Evolutionary conservation across 2,329 filamentous ascomycete species (phyloP).

Genomic region (Penicillium sp.): DNA sequence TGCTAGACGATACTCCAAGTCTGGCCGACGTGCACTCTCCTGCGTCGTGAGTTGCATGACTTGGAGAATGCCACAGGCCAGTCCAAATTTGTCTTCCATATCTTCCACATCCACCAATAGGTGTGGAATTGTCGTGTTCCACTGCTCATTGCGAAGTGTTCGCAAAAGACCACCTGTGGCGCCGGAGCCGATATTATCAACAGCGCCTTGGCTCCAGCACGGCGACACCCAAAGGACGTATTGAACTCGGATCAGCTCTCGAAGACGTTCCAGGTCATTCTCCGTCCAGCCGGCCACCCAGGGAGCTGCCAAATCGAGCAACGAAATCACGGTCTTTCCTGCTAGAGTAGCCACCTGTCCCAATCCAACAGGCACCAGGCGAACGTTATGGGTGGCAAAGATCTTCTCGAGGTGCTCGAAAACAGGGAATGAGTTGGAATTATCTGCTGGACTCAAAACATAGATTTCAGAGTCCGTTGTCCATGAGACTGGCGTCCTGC

Average conservation of each 20-base stretch:
- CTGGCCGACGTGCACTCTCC: slow-evolving; percentile 7
- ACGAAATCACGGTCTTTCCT: slow-evolving; percentile 18
- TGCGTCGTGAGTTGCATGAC: slow-evolving; percentile 16
- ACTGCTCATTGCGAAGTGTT: slow-evolving; percentile 24
- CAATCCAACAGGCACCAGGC: slow-evolving; percentile 7
- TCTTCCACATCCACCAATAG: slow-evolving; percentile 15
- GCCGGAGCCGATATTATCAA: slow-evolving; percentile 16
- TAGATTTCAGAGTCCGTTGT: slow-evolving; percentile 15
- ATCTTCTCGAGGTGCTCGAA: slow-evolving; percentile 10
- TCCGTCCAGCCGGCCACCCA: slow-evolving; percentile 13
- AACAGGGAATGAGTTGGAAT: neutral
- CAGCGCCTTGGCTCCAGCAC: slow-evolving; percentile 8
- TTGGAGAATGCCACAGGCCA: slow-evolving; percentile 12
- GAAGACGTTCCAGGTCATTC: slow-evolving; percentile 10
- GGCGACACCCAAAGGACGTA: slow-evolving; percentile 21
- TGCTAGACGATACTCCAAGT: slow-evolving; percentile 13
- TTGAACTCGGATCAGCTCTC: slow-evolving; percentile 10
- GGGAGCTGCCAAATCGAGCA: slow-evolving; percentile 14
- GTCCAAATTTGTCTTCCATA: slow-evolving; percentile 4
- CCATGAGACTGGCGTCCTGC: slow-evolving; percentile 10
- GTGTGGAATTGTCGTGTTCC: slow-evolving; percentile 18
- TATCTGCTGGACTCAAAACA: slow-evolving; percentile 5
- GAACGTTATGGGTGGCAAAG: slow-evolving; percentile 12
- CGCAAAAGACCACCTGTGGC: slow-evolving; percentile 22
- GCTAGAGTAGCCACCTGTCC: slow-evolving; percentile 8